Evolutionary conservation across 805 yeast species (phyloP).

Genomic region (Ogataea wickerhamii): DNA sequence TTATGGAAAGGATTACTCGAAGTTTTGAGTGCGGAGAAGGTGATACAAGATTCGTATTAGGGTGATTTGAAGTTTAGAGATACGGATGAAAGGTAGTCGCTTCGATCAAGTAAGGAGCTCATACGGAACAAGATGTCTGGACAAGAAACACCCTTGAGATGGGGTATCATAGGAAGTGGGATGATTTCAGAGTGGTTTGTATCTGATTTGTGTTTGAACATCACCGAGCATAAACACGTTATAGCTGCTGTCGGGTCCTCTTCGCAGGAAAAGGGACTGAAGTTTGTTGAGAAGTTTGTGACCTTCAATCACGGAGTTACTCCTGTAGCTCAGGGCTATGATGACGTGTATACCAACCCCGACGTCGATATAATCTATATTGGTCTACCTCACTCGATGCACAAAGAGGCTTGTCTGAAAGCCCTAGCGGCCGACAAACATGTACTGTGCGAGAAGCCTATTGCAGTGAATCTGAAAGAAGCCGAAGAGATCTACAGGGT

Average conservation of each 20-base stretch:
- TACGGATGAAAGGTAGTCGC: too few relatives aligned
- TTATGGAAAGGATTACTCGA: too few relatives aligned
- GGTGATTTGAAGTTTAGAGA: too few relatives aligned
- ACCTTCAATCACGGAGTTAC: conserved; percentile 15
- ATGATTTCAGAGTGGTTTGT: conserved; percentile 45
- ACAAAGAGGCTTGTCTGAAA: conserved; percentile 36
- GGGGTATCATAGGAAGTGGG: conserved; percentile 53
- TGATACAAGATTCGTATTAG: too few relatives aligned
- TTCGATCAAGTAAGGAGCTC: too few relatives aligned
- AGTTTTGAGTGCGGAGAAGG: too few relatives aligned
- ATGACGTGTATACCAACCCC: conserved; percentile 40
- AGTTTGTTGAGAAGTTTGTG: conserved; percentile 26
- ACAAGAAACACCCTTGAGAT: conserved; percentile 14
- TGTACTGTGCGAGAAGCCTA: conserved; percentile 54
- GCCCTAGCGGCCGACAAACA: conserved; percentile 44
- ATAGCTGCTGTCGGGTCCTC: conserved; percentile 41
- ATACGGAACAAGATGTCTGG: too few relatives aligned
- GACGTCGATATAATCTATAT: conserved; percentile 49
- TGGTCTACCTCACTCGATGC: conserved; percentile 53
- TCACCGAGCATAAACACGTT: conserved; percentile 29
- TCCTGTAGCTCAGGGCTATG: conserved; percentile 31
- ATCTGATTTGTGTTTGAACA: conserved; percentile 31
- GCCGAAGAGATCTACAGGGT: conserved; percentile 38
- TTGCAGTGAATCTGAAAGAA: conserved; percentile 46
- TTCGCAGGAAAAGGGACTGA: conserved; percentile 32